A percentile compares a stretch with the other conserved stretches of the same genome.
Evolutionary conservation across 352 stramenopile species (phyloP).

Genomic region (Phytopythium chamaehyphon): DNA sequence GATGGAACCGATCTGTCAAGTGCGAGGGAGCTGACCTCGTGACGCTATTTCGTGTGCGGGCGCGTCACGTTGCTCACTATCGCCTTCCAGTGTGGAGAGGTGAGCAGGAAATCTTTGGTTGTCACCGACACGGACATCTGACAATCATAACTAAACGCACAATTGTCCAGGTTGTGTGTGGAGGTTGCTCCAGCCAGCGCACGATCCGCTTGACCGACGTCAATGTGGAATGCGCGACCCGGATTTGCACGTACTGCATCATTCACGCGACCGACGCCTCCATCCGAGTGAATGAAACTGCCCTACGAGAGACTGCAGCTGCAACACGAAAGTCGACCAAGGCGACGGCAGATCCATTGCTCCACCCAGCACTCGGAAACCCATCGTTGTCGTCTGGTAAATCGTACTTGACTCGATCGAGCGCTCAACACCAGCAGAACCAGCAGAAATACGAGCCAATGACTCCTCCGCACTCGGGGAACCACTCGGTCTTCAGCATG

Average conservation of each 20-base stretch:
- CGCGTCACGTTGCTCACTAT: not conserved
- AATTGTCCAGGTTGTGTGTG: slow-evolving; percentile 50
- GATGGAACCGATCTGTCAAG: not conserved
- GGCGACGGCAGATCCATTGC: not conserved
- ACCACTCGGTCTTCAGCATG: slow-evolving; percentile 54
- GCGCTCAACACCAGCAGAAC: not conserved
- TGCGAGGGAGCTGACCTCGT: too few relatives aligned
- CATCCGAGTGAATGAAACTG: slow-evolving; percentile 49
- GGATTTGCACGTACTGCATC: slow-evolving; percentile 79
- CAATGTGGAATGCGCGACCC: slow-evolving; percentile 73
- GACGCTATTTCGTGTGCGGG: too few relatives aligned
- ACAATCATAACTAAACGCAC: too few relatives aligned
- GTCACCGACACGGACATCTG: too few relatives aligned
- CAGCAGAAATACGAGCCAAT: not conserved
- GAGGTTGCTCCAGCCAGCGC: slow-evolving; percentile 66
- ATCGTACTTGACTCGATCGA: not conserved
- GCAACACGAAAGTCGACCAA: not conserved
- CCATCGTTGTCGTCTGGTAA: not conserved
- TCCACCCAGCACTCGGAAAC: slow-evolving; percentile 1
- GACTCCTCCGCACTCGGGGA: slow-evolving; percentile 8
- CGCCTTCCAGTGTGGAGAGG: slow-evolving; percentile 48
- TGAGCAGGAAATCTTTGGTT: slow-evolving; percentile 4
- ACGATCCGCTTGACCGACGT: slow-evolving; percentile 71
- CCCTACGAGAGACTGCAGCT: slow-evolving; percentile 28
- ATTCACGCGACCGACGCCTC: slow-evolving; percentile 70